Evolutionary conservation across 2,329 filamentous ascomycete genomes (phyloP), one percentile per base, ranked within the genome.

Genomic region (Karstenula rhodostoma): DNA sequence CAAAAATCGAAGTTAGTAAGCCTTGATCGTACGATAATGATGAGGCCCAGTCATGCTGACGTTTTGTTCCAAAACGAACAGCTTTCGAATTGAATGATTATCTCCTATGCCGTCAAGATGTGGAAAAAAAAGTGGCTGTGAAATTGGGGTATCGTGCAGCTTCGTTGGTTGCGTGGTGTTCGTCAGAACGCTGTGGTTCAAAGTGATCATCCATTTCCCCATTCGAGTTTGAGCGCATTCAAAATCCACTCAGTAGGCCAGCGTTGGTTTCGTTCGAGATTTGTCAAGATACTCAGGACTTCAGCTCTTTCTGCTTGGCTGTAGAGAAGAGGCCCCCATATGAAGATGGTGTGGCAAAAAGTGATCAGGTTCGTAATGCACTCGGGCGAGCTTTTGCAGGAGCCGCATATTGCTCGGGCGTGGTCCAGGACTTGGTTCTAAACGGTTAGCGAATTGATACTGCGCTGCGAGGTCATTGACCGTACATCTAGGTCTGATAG

Each of bases 201-300:
- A 7, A 2, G n/a, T n/a, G 10, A 40, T 54, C 19, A 54, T 4
- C 52, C 48, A 6, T 66, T n/a, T 8, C 64, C 70, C 72, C 73
- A 76, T 56, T 75, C 65, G 13, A 22, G 22, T 46, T 63, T 73
- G 17, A 76, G 57, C 22, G 67, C 68, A 23, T 66, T 70, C 40
- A 69, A 63, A 29, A 76, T 74, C 73, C 73, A 75, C 7, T 65
- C 61, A 9, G 72, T 76, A 8, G 73, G 73, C 73, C 73, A 76
- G 2, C 67, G 58, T 15, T 75, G 65, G 22, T 51, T 60, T 3
- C 35, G 62, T 53, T 75, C 72, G 22, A 75, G 67, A 2, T 65
- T 46, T 6, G 58, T 46, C 12, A 76, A 61, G 13, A 76, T 64
- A 15, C 64, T 56, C 6, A 73, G 23, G 13, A 76, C 62, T 29